Evolutionary conservation across 2,329 filamentous ascomycete species (phyloP).

Genomic region (Talaromyces verruculosus): DNA sequence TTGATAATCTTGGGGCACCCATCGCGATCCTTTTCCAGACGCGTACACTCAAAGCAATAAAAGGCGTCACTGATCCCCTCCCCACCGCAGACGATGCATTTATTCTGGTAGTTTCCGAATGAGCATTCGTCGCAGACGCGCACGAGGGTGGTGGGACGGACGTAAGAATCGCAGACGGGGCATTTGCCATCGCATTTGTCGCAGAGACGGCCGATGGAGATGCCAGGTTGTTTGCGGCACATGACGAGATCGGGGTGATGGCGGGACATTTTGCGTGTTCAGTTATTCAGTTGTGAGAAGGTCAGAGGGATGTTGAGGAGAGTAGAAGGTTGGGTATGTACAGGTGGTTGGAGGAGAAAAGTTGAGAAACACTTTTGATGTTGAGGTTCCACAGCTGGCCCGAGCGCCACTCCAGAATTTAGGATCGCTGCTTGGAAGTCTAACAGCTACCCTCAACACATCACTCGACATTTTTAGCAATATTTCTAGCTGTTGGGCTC

Average conservation of each 20-base stretch:
- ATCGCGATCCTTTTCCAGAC: slow-evolving; percentile 93
- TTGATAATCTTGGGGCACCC: slow-evolving; percentile 99
- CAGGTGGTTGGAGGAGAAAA: background rate
- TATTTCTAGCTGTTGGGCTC: background rate
- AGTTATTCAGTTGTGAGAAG: too few relatives aligned
- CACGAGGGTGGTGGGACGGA: slow-evolving; percentile 92
- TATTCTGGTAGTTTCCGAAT: slow-evolving; percentile 99
- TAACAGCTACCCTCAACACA: background rate
- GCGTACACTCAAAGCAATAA: slow-evolving; percentile 98
- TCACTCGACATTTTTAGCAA: background rate
- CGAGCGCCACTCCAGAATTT: slow-evolving; percentile 19
- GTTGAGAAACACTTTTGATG: background rate
- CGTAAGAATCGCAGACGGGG: slow-evolving; percentile 97
- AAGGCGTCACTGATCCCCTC: slow-evolving; percentile 98
- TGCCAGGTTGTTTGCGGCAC: slow-evolving; percentile 98
- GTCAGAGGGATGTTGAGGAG: background rate
- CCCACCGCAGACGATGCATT: slow-evolving; percentile 97
- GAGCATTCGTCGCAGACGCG: slow-evolving; percentile 99
- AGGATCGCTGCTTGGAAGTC: background rate
- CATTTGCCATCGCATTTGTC: slow-evolving; percentile 99
- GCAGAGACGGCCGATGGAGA: slow-evolving; percentile 96
- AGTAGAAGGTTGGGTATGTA: background rate
- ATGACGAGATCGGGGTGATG: slow-evolving; percentile 98
- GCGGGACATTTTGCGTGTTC: slow-evolving; percentile 63
- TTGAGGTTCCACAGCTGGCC: slow-evolving; percentile 17